Evolutionary conservation across 1,139 yeast genomes (phyloP).

Genomic region (Debaryomyces subglobosus): DNA sequence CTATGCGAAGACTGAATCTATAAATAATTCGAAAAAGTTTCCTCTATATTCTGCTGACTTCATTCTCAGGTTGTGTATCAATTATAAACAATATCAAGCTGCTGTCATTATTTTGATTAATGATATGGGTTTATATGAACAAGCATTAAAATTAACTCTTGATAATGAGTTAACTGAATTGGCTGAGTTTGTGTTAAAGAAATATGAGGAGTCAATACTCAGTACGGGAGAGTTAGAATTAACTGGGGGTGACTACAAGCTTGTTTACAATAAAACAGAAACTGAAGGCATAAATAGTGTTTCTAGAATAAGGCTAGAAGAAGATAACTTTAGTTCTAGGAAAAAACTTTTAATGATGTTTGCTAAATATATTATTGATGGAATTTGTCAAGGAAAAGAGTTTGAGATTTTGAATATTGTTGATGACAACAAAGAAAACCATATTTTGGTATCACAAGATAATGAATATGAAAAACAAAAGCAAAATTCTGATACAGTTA

Average conservation of each 20-base stretch:
- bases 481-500: constrained; percentile 2
- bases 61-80: constrained; percentile 72
- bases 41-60: constrained; percentile 66
- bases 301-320: constrained; percentile 27
- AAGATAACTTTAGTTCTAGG: constrained; percentile 48
- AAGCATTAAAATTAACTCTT: constrained; percentile 78
- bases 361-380: constrained; percentile 58
- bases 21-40: constrained; percentile 12
- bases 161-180: constrained; percentile 61
- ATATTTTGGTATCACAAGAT: neutral
- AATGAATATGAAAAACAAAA: constrained; percentile 3
- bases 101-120: constrained; percentile 73
- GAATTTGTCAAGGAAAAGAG: constrained; percentile 31
- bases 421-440: constrained; percentile 9
- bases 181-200: constrained; percentile 45
- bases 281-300: constrained; percentile 1
- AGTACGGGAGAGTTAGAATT: constrained; percentile 12
- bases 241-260: constrained; percentile 8
- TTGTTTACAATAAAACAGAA: constrained; percentile 7
- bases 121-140: constrained; percentile 68
- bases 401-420: constrained; percentile 24
- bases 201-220: constrained; percentile 30
- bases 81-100: constrained; percentile 58
- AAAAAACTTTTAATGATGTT: constrained; percentile 77
- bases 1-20: constrained; percentile 23